Conservation (phyloP, 352 stramenopile species). For the Phytophthora niederhauseri region DNA sequence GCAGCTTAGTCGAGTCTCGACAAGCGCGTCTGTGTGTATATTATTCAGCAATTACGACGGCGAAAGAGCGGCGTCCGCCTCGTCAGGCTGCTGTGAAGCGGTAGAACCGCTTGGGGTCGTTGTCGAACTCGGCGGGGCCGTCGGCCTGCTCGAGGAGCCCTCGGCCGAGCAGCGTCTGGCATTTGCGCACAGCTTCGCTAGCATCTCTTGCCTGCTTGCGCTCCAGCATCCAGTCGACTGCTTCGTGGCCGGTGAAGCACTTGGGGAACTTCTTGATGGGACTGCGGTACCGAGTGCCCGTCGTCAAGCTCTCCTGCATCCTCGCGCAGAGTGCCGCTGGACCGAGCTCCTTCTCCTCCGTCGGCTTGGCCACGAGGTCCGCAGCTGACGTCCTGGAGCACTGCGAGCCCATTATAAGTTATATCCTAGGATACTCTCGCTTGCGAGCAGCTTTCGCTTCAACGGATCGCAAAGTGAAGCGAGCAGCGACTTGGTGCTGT, state of each 20-base stretch:
- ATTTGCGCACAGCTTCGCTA: conserved; percentile 67
- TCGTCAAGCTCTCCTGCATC: conserved; percentile 66
- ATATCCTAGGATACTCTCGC: conserved; percentile 8
- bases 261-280: conserved; percentile 74
- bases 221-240: conserved; percentile 78
- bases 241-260: conserved; percentile 75
- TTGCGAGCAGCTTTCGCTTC: neutral
- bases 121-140: conserved; percentile 70
- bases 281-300: conserved; percentile 56
- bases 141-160: conserved; percentile 71
- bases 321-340: conserved; percentile 54
- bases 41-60: neutral
- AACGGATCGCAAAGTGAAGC: conserved; percentile 15
- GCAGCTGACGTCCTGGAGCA: conserved; percentile 29
- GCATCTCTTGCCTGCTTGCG: conserved; percentile 70
- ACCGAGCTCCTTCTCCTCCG: conserved; percentile 55
- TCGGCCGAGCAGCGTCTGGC: conserved; percentile 55
- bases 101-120: conserved; percentile 71
- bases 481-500: neutral
- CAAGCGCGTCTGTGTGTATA: neutral
- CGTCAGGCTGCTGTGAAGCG: conserved; percentile 47
- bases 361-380: conserved; percentile 32
- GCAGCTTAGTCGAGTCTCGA: conserved; percentile 8
- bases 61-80: no score
- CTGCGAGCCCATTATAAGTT: conserved; percentile 32